Base-by-base conservation (phyloP, 805 yeast genomes). In the Ogataea dorogensis region DNA sequence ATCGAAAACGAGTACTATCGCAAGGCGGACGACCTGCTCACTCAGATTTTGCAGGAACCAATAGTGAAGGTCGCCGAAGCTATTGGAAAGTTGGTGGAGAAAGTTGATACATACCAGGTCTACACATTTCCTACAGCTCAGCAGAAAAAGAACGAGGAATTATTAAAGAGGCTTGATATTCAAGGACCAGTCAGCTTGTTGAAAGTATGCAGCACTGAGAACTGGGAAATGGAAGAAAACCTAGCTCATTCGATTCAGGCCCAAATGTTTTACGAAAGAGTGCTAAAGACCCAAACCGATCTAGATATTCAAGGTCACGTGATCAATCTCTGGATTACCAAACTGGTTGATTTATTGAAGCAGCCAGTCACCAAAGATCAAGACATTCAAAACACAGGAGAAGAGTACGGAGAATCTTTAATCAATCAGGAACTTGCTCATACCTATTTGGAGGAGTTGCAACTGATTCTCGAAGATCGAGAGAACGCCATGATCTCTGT, bases 371-470 rank as follows among this genome's bases (percentile, higher is more conserved):
- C 50, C 1, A 35, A 31, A 11, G 44, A 38, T 4, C 57, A 45
- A 10, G 45, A 33, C 2, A 58, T 46, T 18, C 50, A 51, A 9
- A 54, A 51, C 3, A 77, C 80, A 34, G 88, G 89, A 10, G 83
- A 77, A 32, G 97, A 88, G 51, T 93, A 89, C 58, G 79, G 76
- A 9, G 73, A 71, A 4, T 79, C 95, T 0, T 64, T 91, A 31
- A 75, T 77, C 26, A 80, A 75, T 30, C 98, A 91, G 57, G 94
- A 83, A 40, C 68, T 73, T 40, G 81, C 81, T 0, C 75, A 77
- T 25, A 68, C 75, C 0, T 70, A 76, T 38, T 63, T 85, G 40
- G 77, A 75, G 33, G 71, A 75, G 13, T 41, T 84, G 6, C 76
- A 77, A 36, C 59, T 65, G 30, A 51, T 68, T 3, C 46, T 79